Base-by-base conservation (phyloP, 2,329 filamentous ascomycete genomes). In the Pyrenochaeta sp. region DNA sequence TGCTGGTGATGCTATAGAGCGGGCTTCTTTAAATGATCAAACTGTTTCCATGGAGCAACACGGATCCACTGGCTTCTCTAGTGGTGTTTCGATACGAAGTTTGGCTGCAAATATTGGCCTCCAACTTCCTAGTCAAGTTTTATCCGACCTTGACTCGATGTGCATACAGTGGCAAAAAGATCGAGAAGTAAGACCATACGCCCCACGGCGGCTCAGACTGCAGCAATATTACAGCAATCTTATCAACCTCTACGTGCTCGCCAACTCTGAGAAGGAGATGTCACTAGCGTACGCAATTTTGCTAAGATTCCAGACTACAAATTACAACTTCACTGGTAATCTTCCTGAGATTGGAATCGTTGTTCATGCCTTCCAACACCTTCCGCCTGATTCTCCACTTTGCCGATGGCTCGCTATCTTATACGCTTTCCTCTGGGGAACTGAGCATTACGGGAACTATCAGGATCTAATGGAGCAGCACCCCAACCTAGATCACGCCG, bases 391-490 rank as follows among this genome's bases (percentile, higher is more conserved):
- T 2, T 40, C 52, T 10, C 45, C 46, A 3, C 51, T 67, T 7
- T 67, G 64, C 30, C 33, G 45, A 7, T 67, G 64, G 64, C 39
- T 65, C 10, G 45, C 48, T n/a, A 54, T 57, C 9, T 15, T 63
- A 1, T 61, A 48, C 21, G 45, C 50, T 15, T 61, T 58, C 15
- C 37, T 58, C 17, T 64, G 61, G 64, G 17, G 20, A 10, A 61
- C 52, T 11, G 39, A 50, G 7, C 20, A 33, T 3, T 31, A 49
- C 2, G 44, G 49, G 3, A 35, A 49, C 1, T 62, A 51, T 42
- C 23, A 53, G 5, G 17, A 35, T 0, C 56, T 64, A 14, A 27
- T 54, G 27, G 12, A 23, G 14, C 17, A 44, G 3, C 31, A 53
- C 14, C 18, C 33, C 1, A 23, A 29, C 14, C 5, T 50, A 12